Conservation (phyloP, 257 asterid species). For the Rhazya stricta region DNA sequence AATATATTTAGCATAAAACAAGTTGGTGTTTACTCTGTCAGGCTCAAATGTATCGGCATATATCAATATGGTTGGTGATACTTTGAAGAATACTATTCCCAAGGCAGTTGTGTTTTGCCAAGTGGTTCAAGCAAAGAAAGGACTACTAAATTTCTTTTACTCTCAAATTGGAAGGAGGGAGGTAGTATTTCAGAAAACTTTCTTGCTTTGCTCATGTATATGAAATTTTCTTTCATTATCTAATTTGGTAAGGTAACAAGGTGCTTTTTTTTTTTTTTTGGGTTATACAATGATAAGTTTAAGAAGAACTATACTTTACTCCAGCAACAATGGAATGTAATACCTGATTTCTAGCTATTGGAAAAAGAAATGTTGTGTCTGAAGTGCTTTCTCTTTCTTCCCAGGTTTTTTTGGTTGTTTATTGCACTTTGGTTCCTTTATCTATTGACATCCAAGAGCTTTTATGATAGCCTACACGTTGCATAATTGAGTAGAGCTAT, state of each 20-base stretch:
- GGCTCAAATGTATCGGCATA: conserved; percentile 84
- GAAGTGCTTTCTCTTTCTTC: background rate
- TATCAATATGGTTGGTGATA: conserved; percentile 76
- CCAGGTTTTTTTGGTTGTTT: background rate
- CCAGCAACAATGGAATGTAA: background rate
- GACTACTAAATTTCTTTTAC: conserved; percentile 68
- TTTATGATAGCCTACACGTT: too few relatives aligned
- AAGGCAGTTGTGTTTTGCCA: conserved; percentile 99
- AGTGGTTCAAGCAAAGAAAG: conserved; percentile 83
- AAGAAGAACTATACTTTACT: background rate
- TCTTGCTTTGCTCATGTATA: too few relatives aligned
- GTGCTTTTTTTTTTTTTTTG: background rate
- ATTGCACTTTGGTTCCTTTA: background rate
- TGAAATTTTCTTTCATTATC: background rate
- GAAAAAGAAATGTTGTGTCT: background rate
- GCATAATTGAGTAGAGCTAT: background rate
- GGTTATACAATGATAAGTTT: background rate
- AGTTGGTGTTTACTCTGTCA: conserved; percentile 22
- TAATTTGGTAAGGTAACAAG: background rate
- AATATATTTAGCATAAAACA: background rate
- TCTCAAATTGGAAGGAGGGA: conserved; percentile 88
- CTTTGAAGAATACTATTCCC: conserved; percentile 73
- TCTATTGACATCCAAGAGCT: background rate
- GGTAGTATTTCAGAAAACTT: conserved; percentile 38
- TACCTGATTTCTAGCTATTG: background rate